Evolutionary conservation across 1,139 yeast species (phyloP).

Genomic region (Scheffersomyces titani): DNA sequence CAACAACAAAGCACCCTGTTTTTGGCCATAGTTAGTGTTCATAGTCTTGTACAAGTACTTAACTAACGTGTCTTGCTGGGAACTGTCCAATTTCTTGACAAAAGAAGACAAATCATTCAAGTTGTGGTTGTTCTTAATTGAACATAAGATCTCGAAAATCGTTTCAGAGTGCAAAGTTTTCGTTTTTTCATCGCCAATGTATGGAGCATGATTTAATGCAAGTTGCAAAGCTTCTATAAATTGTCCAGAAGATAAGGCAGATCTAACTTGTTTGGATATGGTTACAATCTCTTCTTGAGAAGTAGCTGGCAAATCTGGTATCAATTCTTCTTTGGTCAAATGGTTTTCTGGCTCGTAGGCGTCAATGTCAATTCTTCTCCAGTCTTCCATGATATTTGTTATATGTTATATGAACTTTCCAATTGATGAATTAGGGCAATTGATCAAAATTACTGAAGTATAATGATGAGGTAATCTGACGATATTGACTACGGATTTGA

Average conservation of each 20-base stretch:
- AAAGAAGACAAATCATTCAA: constrained; percentile 61
- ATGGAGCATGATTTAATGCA: constrained; percentile 77
- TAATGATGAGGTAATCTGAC: no score
- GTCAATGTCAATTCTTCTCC: constrained; percentile 91
- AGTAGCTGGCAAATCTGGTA: constrained; percentile 46
- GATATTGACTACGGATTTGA: not conserved
- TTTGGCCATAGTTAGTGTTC: constrained; percentile 74
- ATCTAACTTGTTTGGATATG: constrained; percentile 59
- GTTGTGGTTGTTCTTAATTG: constrained; percentile 61
- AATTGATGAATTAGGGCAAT: not conserved
- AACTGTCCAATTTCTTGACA: constrained; percentile 57
- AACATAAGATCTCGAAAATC: constrained; percentile 73
- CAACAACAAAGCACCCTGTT: constrained; percentile 82
- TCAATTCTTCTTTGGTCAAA: constrained; percentile 62
- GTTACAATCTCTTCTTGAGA: constrained; percentile 56
- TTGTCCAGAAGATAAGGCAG: constrained; percentile 70
- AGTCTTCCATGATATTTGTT: constrained; percentile 34
- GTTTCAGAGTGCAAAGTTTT: constrained; percentile 53
- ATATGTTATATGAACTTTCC: not conserved
- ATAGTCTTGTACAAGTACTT: constrained; percentile 88
- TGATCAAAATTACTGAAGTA: not conserved
- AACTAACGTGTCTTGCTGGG: constrained; percentile 75
- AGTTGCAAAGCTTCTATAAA: constrained; percentile 63
- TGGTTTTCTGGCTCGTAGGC: constrained; percentile 82
- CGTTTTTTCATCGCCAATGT: constrained; percentile 64